These are phyloP conservation scores for Elongisporangium undulatum DNA, from an alignment of 352 stramenopile genomes.

Conservation along the genomic window DNA sequence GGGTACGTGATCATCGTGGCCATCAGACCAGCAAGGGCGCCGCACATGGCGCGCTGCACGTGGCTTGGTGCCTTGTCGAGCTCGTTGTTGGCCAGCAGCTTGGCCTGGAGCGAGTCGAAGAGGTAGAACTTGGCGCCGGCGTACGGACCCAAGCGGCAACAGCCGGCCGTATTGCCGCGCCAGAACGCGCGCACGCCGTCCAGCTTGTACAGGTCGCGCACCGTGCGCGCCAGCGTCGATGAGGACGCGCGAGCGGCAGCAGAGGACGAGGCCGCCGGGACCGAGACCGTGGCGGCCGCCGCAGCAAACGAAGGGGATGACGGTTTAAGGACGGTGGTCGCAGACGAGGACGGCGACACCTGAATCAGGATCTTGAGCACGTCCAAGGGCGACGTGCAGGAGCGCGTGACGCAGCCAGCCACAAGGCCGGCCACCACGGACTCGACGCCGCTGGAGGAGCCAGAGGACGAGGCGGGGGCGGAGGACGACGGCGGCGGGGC, in stretches of 20 bases:
- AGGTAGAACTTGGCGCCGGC: conserved; percentile 81
- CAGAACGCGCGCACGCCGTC: conserved; percentile 73
- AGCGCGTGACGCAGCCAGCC: conserved; percentile 76
- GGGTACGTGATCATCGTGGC: conserved; percentile 75
- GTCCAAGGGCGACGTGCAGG: conserved; percentile 75
- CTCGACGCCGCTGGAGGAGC: conserved; percentile 32
- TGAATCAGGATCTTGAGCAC: conserved; percentile 86
- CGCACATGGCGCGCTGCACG: conserved; percentile 47
- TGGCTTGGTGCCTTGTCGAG: conserved; percentile 33
- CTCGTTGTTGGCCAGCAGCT: conserved; percentile 21
- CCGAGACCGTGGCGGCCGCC: conserved; percentile 11
- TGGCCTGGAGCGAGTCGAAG: conserved; percentile 60
- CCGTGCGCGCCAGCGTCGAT: conserved; percentile 34
- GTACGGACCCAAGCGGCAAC: conserved; percentile 73
- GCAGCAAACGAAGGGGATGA: conserved; percentile 3
- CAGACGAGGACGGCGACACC: conserved; percentile 24
- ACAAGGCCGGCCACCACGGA: conserved; percentile 71
- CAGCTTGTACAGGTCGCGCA: conserved; percentile 57
- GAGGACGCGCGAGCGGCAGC: conserved; percentile 22
- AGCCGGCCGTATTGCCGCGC: conserved; percentile 72
- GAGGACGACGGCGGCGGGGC: background rate
- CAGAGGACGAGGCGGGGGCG: too few relatives aligned
- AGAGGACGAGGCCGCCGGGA: conserved; percentile 11
- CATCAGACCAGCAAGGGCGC: conserved; percentile 55
- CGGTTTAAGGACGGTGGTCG: background rate